phyloP scores from a whole-genome alignment of 1,284 basidiomycete species.

The Prillingera fragicola region DNA sequence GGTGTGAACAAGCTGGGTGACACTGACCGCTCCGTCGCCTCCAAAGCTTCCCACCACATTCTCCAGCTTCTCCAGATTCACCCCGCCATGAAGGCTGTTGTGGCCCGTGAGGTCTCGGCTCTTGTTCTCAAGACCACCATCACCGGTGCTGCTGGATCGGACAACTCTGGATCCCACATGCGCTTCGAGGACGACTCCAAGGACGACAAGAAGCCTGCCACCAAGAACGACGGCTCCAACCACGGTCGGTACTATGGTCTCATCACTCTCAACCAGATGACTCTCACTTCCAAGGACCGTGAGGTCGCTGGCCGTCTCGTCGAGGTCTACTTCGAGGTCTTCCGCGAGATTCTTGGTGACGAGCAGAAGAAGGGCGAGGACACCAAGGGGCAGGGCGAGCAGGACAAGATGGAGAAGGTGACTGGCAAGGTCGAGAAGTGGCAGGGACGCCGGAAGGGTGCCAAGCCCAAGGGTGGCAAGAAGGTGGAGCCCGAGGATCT shows the following conservation, averaged over 20 bases:
- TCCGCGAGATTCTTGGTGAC: conserved; percentile 75
- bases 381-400: conserved; percentile 39
- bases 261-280: conserved; percentile 91
- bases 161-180: conserved; percentile 35
- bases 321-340: conserved; percentile 92
- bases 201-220: conserved; percentile 33
- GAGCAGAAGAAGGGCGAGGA: conserved; percentile 38
- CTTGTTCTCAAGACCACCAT: conserved; percentile 64
- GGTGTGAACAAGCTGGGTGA: conserved; percentile 96
- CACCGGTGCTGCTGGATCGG: conserved; percentile 49
- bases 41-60: conserved; percentile 81
- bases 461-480: conserved; percentile 41
- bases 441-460: conserved; percentile 44
- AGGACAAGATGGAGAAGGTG: conserved; percentile 42
- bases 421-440: conserved; percentile 49
- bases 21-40: conserved; percentile 78
- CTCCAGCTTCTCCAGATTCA: conserved; percentile 85
- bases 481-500: conserved; percentile 52
- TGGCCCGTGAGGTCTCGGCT: conserved; percentile 79
- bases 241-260: conserved; percentile 85
- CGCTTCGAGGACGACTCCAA: conserved; percentile 48
- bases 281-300: conserved; percentile 66
- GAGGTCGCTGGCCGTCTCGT: conserved; percentile 78
- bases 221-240: conserved; percentile 51
- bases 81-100: conserved; percentile 86